These are phyloP conservation scores for Teunomyces lycoperdinae DNA, from an alignment of 805 yeast species.

Conservation along the genomic window DNA sequence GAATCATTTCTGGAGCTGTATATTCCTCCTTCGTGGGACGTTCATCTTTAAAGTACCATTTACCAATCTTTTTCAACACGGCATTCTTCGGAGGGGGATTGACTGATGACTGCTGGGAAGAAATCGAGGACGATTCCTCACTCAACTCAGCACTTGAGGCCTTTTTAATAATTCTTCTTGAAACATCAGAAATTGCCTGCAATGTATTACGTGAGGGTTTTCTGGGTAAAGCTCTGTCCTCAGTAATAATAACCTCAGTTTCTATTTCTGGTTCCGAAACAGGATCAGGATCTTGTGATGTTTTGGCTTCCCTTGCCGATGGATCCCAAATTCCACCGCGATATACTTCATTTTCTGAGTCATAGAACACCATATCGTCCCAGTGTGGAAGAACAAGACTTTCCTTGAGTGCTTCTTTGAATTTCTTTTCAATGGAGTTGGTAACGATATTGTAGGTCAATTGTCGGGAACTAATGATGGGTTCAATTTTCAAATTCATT, in stretches of 20 bases:
- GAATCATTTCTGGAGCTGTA: slow-evolving; percentile 67
- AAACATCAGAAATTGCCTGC: slow-evolving; percentile 20
- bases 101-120: neutral
- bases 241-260: neutral
- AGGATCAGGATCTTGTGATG: neutral
- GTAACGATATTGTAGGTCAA: slow-evolving; percentile 77
- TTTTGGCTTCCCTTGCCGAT: slow-evolving; percentile 15
- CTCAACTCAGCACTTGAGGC: neutral
- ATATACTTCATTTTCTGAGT: slow-evolving; percentile 65
- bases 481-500: slow-evolving; percentile 75
- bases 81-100: slow-evolving; percentile 12
- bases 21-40: slow-evolving; percentile 20
- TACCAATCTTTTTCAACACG: slow-evolving; percentile 59
- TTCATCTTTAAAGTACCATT: slow-evolving; percentile 62
- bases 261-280: slow-evolving; percentile 2
- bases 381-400: slow-evolving; percentile 80
- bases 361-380: slow-evolving; percentile 80
- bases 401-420: slow-evolving; percentile 75
- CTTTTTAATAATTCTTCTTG: slow-evolving; percentile 16
- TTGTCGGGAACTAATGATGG: slow-evolving; percentile 84
- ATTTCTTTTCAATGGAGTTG: slow-evolving; percentile 70
- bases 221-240: neutral
- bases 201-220: neutral
- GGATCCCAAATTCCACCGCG: slow-evolving; percentile 94
- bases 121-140: neutral